These are phyloP conservation scores for Geosmithia flava DNA, from an alignment of 2,329 filamentous ascomycete genomes.

Conservation along the genomic window DNA sequence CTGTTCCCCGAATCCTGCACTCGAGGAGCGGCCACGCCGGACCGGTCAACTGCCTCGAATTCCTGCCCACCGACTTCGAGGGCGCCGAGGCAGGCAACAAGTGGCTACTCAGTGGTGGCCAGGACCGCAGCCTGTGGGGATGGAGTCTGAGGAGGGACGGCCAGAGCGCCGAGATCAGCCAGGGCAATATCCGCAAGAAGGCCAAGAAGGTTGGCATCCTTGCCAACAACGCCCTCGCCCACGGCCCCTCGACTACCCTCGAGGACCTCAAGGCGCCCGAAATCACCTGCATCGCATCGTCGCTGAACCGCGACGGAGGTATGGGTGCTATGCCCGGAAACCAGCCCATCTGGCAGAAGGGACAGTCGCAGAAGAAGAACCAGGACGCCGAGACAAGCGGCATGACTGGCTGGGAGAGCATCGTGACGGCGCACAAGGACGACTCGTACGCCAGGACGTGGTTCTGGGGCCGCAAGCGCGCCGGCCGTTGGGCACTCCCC, in stretches of 20 bases:
- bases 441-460: conserved; percentile 83
- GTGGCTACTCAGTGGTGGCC: conserved; percentile 83
- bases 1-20: conserved; percentile 76
- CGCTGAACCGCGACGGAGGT: conserved; percentile 85
- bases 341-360: conserved; percentile 74
- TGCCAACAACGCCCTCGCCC: conserved; percentile 39
- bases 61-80: conserved; percentile 80
- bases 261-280: conserved; percentile 80
- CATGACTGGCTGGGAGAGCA: conserved; percentile 91
- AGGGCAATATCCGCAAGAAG: conserved; percentile 78
- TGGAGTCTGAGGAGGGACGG: conserved; percentile 92
- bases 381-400: conserved; percentile 59
- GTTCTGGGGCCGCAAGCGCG: conserved; percentile 94
- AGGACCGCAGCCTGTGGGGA: conserved; percentile 87
- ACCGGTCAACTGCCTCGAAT: conserved; percentile 69
- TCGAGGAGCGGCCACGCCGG: conserved; percentile 80
- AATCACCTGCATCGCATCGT: conserved; percentile 84
- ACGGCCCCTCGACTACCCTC: conserved; percentile 50
- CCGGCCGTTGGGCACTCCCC: conserved; percentile 84
- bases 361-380: conserved; percentile 49
- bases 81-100: conserved; percentile 82
- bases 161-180: conserved; percentile 86
- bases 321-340: conserved; percentile 75
- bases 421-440: conserved; percentile 81
- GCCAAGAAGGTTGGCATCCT: conserved; percentile 77